Percentiles rank a stretch among this genome's conserved stretches.
These are phyloP conservation scores for Cladophialophora carrionii DNA, from an alignment of 2,329 filamentous ascomycete genomes.

Conservation along the genomic window DNA sequence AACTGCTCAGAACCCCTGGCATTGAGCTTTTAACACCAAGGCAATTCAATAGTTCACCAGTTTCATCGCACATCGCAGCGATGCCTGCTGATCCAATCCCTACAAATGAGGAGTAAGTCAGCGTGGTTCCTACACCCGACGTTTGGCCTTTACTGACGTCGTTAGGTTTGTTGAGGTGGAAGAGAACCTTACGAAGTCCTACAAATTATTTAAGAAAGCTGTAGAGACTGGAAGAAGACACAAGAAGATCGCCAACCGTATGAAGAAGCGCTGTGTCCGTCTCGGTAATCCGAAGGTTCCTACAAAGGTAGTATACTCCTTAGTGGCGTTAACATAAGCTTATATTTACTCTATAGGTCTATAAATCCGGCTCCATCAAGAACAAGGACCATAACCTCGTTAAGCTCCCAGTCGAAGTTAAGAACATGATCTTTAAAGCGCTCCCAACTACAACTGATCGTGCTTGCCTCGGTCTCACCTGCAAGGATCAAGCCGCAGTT, in stretches of 20 bases:
- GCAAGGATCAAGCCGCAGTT: constrained; percentile 30
- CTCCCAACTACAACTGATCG: constrained; percentile 31
- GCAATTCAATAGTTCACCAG: background rate
- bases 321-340: background rate
- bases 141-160: constrained; percentile 4
- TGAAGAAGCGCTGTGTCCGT: constrained; percentile 10
- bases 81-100: constrained; percentile 5
- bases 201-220: constrained; percentile 10
- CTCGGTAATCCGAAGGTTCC: constrained; percentile 10
- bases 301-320: constrained; percentile 5
- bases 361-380: constrained; percentile 3
- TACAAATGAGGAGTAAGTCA: constrained; percentile 7
- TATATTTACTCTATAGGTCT: constrained; percentile 18
- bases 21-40: background rate
- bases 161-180: constrained; percentile 13
- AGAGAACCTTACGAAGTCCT: constrained; percentile 1
- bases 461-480: constrained; percentile 32
- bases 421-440: constrained; percentile 26
- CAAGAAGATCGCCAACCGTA: constrained; percentile 23
- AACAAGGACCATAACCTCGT: constrained; percentile 12
- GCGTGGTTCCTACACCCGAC: background rate
- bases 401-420: constrained; percentile 29
- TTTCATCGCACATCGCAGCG: background rate
- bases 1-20: background rate
- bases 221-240: background rate